Conservation (phyloP, 2,329 filamentous ascomycete species). For the Uncinocarpus reesii region DNA sequence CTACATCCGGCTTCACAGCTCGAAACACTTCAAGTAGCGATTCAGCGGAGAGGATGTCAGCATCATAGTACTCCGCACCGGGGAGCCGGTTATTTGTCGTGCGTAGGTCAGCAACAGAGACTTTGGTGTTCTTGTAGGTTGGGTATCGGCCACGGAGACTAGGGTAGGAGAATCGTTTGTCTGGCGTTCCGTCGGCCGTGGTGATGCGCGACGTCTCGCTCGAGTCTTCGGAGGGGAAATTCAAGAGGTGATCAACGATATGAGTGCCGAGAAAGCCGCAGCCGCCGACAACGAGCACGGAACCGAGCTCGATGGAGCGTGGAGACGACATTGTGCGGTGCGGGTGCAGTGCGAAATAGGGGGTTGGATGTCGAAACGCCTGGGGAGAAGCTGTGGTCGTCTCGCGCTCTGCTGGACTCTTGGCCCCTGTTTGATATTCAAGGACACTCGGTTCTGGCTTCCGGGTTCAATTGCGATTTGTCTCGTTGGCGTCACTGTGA, state of each 20-base stretch:
- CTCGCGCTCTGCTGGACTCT: too few species aligned
- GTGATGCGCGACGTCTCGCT: slow-evolving; percentile 6
- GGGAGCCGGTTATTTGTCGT: slow-evolving; percentile 57
- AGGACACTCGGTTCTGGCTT: too few species aligned
- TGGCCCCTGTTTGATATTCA: too few species aligned
- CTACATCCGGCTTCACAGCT: slow-evolving; percentile 62
- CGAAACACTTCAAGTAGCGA: slow-evolving; percentile 55
- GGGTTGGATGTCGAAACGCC: too few species aligned
- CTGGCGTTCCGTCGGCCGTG: slow-evolving; percentile 20
- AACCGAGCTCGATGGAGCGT: slow-evolving; percentile 45
- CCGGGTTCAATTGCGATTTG: too few species aligned
- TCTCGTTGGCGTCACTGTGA: too few species aligned
- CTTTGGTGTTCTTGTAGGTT: slow-evolving; percentile 38
- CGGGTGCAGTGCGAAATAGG: not conserved
- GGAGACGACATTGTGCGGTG: slow-evolving; percentile 12
- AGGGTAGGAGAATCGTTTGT: slow-evolving; percentile 30
- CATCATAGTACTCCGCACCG: slow-evolving; percentile 59
- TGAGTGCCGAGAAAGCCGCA: slow-evolving; percentile 79
- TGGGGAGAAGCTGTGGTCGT: too few species aligned
- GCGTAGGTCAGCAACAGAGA: slow-evolving; percentile 63
- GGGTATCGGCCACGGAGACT: slow-evolving; percentile 34
- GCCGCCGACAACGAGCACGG: slow-evolving; percentile 68
- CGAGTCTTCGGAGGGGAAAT: slow-evolving; percentile 42
- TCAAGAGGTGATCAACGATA: slow-evolving; percentile 62
- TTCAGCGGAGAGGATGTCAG: slow-evolving; percentile 61